Evolutionary conservation across 495 filamentous ascomycete genomes (phyloP).

Genomic region (Talaromyces proteolyticus): DNA sequence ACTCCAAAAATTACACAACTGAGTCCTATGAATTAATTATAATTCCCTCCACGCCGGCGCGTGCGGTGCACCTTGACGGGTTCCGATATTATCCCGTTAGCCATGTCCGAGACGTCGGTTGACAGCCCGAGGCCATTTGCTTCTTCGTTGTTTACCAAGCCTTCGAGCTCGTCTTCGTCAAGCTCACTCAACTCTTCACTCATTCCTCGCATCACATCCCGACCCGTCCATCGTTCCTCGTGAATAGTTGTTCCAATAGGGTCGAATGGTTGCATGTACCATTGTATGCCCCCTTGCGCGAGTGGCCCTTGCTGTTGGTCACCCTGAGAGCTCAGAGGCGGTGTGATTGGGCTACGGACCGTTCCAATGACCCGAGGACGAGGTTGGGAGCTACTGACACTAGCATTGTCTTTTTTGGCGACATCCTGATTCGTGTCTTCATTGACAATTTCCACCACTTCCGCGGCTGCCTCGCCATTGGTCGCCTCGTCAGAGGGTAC

Average conservation of each 20-base stretch:
- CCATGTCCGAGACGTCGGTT: constrained; percentile 7
- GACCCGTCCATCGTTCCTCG: constrained; percentile 73
- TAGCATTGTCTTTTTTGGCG: constrained; percentile 16
- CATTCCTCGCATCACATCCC: constrained; percentile 68
- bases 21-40: constrained; percentile 5
- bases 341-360: constrained; percentile 29
- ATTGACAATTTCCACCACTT: constrained; percentile 1
- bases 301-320: constrained; percentile 49
- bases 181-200: constrained; percentile 86
- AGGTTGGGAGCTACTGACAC: constrained; percentile 37
- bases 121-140: constrained; percentile 13
- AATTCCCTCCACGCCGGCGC: constrained; percentile 31
- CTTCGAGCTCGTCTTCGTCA: constrained; percentile 78
- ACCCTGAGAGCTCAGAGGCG: constrained; percentile 40
- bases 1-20: constrained; percentile 7
- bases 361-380: constrained; percentile 16
- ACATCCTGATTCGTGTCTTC: constrained; percentile 11
- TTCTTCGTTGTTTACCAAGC: constrained; percentile 44
- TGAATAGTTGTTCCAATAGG: constrained; percentile 69
- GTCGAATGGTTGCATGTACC: constrained; percentile 83
- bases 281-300: constrained; percentile 70
- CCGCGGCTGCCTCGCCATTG: neutral
- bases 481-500: constrained; percentile 2
- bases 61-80: constrained; percentile 28
- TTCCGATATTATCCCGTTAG: neutral